Evolutionary conservation across 1,139 yeast species (phyloP), one percentile per base, ranked within the genome.

Genomic region (Candida sanyaensis): DNA sequence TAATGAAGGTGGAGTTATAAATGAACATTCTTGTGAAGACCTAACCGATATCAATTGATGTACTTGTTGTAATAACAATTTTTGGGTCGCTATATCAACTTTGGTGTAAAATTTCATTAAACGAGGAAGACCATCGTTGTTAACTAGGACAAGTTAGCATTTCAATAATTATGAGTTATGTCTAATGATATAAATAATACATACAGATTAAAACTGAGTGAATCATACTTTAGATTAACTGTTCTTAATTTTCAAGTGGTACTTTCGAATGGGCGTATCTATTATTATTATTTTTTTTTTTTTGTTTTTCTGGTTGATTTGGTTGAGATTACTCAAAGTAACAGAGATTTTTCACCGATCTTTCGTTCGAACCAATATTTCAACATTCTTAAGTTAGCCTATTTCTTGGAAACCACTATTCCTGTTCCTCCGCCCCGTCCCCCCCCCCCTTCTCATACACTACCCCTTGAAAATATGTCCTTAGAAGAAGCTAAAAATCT

Each of bases 101-200:
- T 96, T 96, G 0, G 97, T 89, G 65, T 95, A 93, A 70, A 93
- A 95, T 65, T 91, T 91, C 71, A 88, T 83, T 46, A 93, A 73
- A 47, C 99, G 79, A 1, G 99, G 97, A 46, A 89, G 80, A n/a
- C 98, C 96, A 59, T 86, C 86, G 57, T 88, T 91, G 68, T 92
- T 92, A 67, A 92, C 95, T 84, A 26, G 28, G 5, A 6, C 6
- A 26, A 8, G 9, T 26, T 26, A 8, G 28, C 9, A 6, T 2
- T 6, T 26, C 9, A 5, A 26, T 26, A 26, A 26, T 17, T 17
- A 17, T 17, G 4, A 26, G 9, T 26, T 26, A 6, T 26, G 2
- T 26, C 5, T 8, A 10, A 6, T 13, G 31, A n/a, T n/a, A 8
- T 17, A 17, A 10, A 24, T 29, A n/a, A 4, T 48, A 80, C 92